These are phyloP conservation scores for Crinitomyces ghanaensis DNA, from an alignment of 805 yeast species.

Conservation along the genomic window DNA sequence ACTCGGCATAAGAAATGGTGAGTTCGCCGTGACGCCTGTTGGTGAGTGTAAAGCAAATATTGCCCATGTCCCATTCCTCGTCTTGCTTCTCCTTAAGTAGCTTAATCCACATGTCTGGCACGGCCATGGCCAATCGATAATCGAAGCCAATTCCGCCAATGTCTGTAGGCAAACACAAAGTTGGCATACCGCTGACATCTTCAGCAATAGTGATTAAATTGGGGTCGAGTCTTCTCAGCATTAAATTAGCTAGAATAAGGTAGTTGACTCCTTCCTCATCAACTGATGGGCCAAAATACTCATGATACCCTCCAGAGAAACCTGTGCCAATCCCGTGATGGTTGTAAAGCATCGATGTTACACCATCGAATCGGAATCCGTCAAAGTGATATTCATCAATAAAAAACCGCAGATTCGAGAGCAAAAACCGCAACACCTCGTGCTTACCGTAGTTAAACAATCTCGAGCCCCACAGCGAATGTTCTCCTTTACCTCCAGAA, in stretches of 20 bases:
- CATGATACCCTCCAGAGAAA: constrained; percentile 87
- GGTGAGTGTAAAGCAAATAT: constrained; percentile 68
- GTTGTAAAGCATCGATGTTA: constrained; percentile 79
- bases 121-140: constrained; percentile 90
- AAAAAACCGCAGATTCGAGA: constrained; percentile 75
- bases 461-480: constrained; percentile 93
- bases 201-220: constrained; percentile 77
- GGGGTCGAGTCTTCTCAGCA: constrained; percentile 45
- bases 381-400: constrained; percentile 78
- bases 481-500: constrained; percentile 79
- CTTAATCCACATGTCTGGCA: constrained; percentile 99
- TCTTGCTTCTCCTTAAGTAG: constrained; percentile 70
- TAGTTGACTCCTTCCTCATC: constrained; percentile 83
- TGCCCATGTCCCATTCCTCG: constrained; percentile 85
- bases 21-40: constrained; percentile 82
- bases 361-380: constrained; percentile 96
- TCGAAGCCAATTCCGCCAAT: constrained; percentile 90
- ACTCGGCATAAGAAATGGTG: constrained; percentile 86
- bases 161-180: constrained; percentile 63
- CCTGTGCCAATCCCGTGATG: constrained; percentile 89
- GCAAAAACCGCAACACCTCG: constrained; percentile 78
- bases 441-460: constrained; percentile 84
- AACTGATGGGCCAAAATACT: constrained; percentile 70
- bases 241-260: constrained; percentile 79
- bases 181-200: constrained; percentile 97